Conservation (phyloP, 345 rosid genomes). For the Xanthoceras sorbifolium region DNA sequence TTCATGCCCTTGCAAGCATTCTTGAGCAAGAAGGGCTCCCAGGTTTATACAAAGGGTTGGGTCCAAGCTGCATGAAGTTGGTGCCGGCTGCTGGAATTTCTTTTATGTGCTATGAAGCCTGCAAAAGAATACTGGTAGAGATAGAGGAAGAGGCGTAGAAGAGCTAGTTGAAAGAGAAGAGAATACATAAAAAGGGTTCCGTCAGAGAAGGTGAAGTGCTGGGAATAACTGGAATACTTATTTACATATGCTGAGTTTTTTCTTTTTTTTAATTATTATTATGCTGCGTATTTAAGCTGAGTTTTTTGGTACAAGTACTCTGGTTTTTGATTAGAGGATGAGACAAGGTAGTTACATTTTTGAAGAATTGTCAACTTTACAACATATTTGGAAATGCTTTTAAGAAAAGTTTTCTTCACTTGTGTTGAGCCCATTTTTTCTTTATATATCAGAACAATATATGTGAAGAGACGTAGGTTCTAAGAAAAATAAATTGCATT, state of each 20-base stretch:
- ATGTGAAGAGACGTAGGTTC: not conserved
- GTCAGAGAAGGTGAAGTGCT: not conserved
- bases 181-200: not conserved
- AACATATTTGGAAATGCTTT: not conserved
- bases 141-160: constrained; percentile 50
- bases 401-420: not conserved
- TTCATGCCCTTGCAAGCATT: constrained; percentile 81
- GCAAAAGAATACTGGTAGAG: constrained; percentile 82
- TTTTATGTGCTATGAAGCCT: constrained; percentile 97
- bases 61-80: constrained; percentile 94
- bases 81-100: constrained; percentile 99
- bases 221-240: not conserved
- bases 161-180: not conserved
- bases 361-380: not conserved
- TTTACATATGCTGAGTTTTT: not conserved
- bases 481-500: not conserved
- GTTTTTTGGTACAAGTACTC: constrained; percentile 7
- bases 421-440: not conserved
- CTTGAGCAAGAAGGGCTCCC: constrained; percentile 78
- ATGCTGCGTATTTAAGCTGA: not conserved
- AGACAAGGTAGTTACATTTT: not conserved
- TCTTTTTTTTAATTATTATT: not conserved
- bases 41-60: constrained; percentile 88
- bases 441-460: not conserved
- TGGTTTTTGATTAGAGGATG: not conserved